These are phyloP conservation scores for Amanita phalloides DNA, from an alignment of 768 basidiomycete genomes.

Conservation along the genomic window DNA sequence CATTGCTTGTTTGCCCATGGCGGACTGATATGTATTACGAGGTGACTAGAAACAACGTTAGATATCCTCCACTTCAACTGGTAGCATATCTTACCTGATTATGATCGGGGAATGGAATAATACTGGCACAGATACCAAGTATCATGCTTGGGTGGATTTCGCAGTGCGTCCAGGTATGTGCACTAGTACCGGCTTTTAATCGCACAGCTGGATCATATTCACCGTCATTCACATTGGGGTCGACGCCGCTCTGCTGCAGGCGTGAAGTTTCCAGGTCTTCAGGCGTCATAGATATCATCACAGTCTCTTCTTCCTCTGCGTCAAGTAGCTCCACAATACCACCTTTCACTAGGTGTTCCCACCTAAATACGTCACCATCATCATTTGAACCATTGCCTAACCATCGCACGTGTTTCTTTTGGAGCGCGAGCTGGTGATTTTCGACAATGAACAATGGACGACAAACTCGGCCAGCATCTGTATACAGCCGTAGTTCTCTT, in stretches of 20 bases:
- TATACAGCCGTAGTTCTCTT: constrained; percentile 86
- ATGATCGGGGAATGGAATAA: constrained; percentile 99
- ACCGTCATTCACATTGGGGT: constrained; percentile 46
- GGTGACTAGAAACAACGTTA: constrained; percentile 55
- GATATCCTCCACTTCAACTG: background rate
- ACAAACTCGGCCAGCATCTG: constrained; percentile 94
- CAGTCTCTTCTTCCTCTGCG: constrained; percentile 98
- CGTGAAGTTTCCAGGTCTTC: constrained; percentile 88
- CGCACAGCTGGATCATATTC: constrained; percentile 84
- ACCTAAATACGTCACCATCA: constrained; percentile 61
- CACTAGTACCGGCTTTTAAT: constrained; percentile 73
- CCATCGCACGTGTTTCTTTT: constrained; percentile 78
- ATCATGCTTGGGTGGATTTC: constrained; percentile 99
- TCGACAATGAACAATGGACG: constrained; percentile 96
- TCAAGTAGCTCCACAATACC: constrained; percentile 93
- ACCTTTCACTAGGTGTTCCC: constrained; percentile 75
- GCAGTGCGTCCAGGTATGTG: constrained; percentile 96
- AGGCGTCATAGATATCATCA: constrained; percentile 98
- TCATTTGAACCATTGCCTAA: constrained; percentile 49
- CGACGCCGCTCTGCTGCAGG: constrained; percentile 47
- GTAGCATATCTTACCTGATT: constrained; percentile 64
- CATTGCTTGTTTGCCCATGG: constrained; percentile 99
- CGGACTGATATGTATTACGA: constrained; percentile 99
- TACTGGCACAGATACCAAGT: constrained; percentile 94
- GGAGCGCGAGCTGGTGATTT: constrained; percentile 73